Evolutionary conservation across 179 eudicot genomes (phyloP).

Genomic region (Spergularia azorica): DNA sequence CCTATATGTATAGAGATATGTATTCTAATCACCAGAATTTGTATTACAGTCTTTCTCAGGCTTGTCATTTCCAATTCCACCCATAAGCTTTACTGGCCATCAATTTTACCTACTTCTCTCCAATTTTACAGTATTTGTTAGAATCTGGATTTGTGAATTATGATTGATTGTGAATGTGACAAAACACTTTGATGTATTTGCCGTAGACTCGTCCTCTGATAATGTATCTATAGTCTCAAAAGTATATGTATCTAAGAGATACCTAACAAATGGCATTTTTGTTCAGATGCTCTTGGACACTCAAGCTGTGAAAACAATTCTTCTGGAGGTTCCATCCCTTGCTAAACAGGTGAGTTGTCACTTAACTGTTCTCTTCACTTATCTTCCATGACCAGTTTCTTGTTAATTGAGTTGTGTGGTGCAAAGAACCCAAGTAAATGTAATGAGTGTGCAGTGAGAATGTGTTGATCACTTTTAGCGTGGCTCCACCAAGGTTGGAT

Average conservation of each 20-base stretch:
- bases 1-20: not conserved
- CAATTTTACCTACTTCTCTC: not conserved
- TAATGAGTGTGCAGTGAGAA: not conserved
- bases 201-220: not conserved
- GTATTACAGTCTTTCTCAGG: not conserved
- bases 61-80: not conserved
- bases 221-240: not conserved
- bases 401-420: not conserved
- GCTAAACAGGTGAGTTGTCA: conserved; percentile 72
- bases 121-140: too few species aligned
- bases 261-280: conserved; percentile 7
- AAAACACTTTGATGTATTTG: not conserved
- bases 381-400: not conserved
- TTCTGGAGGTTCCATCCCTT: conserved; percentile 92
- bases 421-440: not conserved
- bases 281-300: conserved; percentile 96
- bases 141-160: not conserved
- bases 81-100: not conserved
- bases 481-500: not conserved
- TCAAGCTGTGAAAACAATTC: conserved; percentile 96
- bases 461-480: not conserved
- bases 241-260: not conserved
- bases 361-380: not conserved
- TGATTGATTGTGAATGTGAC: not conserved
- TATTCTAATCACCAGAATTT: not conserved